Conservation (phyloP, 2,329 filamentous ascomycete genomes). For the Ophiocordyceps camponoti-saundersi region DNA sequence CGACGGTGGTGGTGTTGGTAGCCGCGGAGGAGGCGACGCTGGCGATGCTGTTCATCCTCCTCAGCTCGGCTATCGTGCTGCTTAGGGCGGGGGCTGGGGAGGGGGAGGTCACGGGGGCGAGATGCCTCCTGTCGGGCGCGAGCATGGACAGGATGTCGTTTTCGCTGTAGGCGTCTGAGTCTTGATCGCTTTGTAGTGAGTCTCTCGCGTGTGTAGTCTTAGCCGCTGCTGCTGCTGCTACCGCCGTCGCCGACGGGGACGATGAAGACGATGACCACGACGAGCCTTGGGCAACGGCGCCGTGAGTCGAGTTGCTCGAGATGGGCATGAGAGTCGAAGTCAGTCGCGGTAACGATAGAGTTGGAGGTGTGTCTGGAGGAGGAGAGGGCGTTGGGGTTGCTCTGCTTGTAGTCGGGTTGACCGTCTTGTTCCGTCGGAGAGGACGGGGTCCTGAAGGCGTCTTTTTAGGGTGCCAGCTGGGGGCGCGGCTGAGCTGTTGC, state of each 20-base stretch:
- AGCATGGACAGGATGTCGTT: constrained; percentile 16
- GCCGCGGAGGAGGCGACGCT: constrained; percentile 19
- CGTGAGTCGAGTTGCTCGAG: constrained; percentile 8
- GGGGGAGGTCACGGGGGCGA: constrained; percentile 4
- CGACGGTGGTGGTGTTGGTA: constrained; percentile 7
- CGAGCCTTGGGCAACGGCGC: constrained; percentile 6
- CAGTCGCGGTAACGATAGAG: not conserved
- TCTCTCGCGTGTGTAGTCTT: not conserved
- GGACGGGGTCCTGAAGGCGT: constrained; percentile 4
- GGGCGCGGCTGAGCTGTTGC: not conserved
- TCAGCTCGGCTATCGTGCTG: constrained; percentile 31
- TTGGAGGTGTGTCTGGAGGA: no score
- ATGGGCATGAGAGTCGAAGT: constrained; percentile 1
- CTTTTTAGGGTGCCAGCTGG: constrained; percentile 1
- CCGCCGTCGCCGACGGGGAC: constrained; percentile 12
- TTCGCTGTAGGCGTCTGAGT: constrained; percentile 11
- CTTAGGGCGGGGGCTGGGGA: constrained; percentile 10
- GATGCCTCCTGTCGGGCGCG: constrained; percentile 6
- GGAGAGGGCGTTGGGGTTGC: no score
- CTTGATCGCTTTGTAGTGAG: not conserved
- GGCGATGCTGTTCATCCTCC: constrained; percentile 39
- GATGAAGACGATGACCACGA: not conserved
- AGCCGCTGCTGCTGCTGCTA: not conserved
- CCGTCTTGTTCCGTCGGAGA: constrained; percentile 6
- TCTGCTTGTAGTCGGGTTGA: constrained; percentile 5